Conservation (phyloP, 1,284 basidiomycete species). For the Tylopilus orsonianus region DNA sequence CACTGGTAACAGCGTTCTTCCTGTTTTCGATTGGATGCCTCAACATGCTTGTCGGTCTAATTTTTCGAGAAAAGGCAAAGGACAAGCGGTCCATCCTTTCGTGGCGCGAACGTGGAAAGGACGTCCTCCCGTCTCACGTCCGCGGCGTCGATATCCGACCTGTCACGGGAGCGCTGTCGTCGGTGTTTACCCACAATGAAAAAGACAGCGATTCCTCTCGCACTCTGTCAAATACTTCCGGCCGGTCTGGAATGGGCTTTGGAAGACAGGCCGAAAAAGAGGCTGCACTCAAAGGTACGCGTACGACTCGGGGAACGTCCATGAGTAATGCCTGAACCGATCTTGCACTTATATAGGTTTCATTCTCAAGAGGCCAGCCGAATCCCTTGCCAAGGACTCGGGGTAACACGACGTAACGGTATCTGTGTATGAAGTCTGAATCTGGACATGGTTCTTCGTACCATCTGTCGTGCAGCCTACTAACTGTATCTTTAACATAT, state of each 20-base stretch:
- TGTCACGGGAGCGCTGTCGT: slow-evolving; percentile 13
- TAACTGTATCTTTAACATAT: slow-evolving; percentile 5
- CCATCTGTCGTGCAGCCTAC: not conserved
- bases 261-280: slow-evolving; percentile 74
- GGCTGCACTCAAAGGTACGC: slow-evolving; percentile 57
- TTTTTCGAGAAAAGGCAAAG: slow-evolving; percentile 67
- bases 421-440: not conserved
- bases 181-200: slow-evolving; percentile 10
- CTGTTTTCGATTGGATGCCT: slow-evolving; percentile 82
- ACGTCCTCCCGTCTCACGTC: slow-evolving; percentile 51
- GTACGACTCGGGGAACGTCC: no score
- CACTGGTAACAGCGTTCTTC: slow-evolving; percentile 82
- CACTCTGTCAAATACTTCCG: slow-evolving; percentile 12
- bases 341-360: slow-evolving; percentile 35
- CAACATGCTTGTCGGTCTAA: slow-evolving; percentile 77
- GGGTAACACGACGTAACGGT: slow-evolving; percentile 9
- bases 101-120: slow-evolving; percentile 62
- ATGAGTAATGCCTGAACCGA: not conserved
- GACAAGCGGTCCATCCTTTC: slow-evolving; percentile 61
- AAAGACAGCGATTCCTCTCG: slow-evolving; percentile 6
- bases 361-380: slow-evolving; percentile 52
- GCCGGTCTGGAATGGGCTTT: slow-evolving; percentile 66
- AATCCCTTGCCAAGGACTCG: slow-evolving; percentile 47
- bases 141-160: slow-evolving; percentile 23
- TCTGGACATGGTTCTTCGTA: no score